phyloP scores from a whole-genome alignment of 441 rosid species.

The Syzygium syzygioides region DNA sequence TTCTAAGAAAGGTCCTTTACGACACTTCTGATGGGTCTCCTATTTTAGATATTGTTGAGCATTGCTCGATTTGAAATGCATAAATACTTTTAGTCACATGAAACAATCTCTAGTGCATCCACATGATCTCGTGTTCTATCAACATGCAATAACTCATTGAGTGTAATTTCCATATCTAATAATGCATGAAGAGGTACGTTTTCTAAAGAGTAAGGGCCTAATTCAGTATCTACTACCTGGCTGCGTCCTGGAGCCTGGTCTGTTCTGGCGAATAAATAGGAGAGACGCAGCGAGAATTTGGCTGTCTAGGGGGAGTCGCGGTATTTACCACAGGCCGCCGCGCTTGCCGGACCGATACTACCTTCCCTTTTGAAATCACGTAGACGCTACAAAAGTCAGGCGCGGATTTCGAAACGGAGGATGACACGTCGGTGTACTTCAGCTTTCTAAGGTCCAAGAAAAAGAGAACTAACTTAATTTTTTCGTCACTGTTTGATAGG shows the following conservation, averaged over 20 bases:
- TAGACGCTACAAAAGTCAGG: conserved; percentile 74
- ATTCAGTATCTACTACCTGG: conserved; percentile 24
- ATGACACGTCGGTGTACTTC: conserved; percentile 47
- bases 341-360: conserved; percentile 37
- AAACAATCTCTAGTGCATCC: background rate
- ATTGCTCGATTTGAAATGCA: background rate
- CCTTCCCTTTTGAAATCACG: conserved; percentile 74
- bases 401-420: conserved; percentile 37
- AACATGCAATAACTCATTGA: background rate
- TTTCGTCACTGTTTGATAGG: background rate
- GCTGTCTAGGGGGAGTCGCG: conserved; percentile 43
- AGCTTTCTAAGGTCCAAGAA: conserved; percentile 25
- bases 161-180: background rate
- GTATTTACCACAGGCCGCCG: conserved; percentile 41
- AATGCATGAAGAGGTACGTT: background rate
- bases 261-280: conserved; percentile 16
- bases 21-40: background rate
- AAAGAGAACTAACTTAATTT: background rate
- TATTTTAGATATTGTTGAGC: background rate
- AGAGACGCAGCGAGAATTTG: conserved; percentile 14
- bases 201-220: background rate
- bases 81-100: background rate
- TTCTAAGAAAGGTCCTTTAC: background rate
- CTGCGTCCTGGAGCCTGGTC: conserved; percentile 23
- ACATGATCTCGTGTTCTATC: background rate